Evolutionary conservation across 2,329 filamentous ascomycete genomes (phyloP).

Genomic region (Penicillium sp.): DNA sequence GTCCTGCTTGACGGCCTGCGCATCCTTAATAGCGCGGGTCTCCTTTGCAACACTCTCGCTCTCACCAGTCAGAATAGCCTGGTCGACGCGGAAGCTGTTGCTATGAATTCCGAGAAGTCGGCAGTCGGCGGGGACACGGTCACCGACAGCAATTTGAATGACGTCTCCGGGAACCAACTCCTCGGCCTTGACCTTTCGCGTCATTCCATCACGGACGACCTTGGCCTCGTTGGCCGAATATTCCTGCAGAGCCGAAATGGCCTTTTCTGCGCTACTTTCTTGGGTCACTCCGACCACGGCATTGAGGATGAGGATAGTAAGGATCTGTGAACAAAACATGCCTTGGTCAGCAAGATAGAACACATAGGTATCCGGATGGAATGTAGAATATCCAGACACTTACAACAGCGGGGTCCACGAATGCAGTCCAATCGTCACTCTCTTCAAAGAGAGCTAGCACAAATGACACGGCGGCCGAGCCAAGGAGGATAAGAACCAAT

Average conservation of each 20-base stretch:
- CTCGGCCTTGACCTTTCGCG: constrained; percentile 83
- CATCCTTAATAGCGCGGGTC: constrained; percentile 58
- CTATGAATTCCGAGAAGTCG: constrained; percentile 81
- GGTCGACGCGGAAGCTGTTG: constrained; percentile 94
- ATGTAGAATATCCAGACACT: constrained; percentile 34
- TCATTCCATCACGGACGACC: constrained; percentile 73
- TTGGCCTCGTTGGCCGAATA: constrained; percentile 98
- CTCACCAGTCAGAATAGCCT: constrained; percentile 93
- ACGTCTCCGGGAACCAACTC: constrained; percentile 93
- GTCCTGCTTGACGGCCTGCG: constrained; percentile 88
- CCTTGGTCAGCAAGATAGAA: constrained; percentile 14
- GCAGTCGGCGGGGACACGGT: constrained; percentile 91
- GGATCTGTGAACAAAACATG: constrained; percentile 52
- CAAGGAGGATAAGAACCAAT: constrained; percentile 87
- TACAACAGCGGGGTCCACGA: constrained; percentile 91
- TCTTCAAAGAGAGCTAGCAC: constrained; percentile 87
- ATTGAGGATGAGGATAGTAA: constrained; percentile 94
- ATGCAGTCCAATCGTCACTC: constrained; percentile 88
- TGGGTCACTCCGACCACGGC: constrained; percentile 95
- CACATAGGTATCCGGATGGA: background rate
- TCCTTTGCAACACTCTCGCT: constrained; percentile 95
- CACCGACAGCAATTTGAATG: constrained; percentile 76
- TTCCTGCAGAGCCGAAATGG: constrained; percentile 93
- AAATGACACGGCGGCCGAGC: constrained; percentile 87
- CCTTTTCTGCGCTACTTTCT: constrained; percentile 97